phyloP scores from a whole-genome alignment of 805 yeast species.

The Metschnikowia rubicola region DNA sequence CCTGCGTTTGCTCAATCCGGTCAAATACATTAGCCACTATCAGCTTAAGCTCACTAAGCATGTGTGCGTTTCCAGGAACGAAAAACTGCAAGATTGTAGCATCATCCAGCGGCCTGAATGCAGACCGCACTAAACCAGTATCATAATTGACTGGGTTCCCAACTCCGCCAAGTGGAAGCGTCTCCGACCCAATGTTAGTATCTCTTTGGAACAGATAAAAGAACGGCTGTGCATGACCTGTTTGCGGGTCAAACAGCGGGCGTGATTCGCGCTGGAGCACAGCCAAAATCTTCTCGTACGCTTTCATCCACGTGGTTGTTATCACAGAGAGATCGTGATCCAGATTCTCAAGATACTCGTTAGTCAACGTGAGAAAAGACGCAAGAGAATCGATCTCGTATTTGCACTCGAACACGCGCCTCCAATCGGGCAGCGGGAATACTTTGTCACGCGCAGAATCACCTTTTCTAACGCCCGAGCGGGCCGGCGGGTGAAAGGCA shows the following conservation, averaged over 20 bases:
- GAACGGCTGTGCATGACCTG: slow-evolving; percentile 47
- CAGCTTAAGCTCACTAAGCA: slow-evolving; percentile 58
- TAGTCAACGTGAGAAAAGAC: slow-evolving; percentile 70
- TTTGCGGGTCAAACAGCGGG: slow-evolving; percentile 52
- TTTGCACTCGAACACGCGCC: slow-evolving; percentile 79
- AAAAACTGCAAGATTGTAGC: slow-evolving; percentile 77
- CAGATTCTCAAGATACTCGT: slow-evolving; percentile 62
- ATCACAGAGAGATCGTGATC: slow-evolving; percentile 46
- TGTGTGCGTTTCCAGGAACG: slow-evolving; percentile 81
- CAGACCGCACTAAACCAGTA: slow-evolving; percentile 73
- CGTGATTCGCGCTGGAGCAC: slow-evolving; percentile 58
- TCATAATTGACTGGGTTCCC: slow-evolving; percentile 79
- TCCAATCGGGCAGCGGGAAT: slow-evolving; percentile 66
- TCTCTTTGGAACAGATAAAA: slow-evolving; percentile 68
- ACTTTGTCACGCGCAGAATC: slow-evolving; percentile 61
- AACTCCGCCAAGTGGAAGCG: slow-evolving; percentile 70
- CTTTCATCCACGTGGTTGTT: slow-evolving; percentile 52
- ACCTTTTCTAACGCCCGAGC: slow-evolving; percentile 46
- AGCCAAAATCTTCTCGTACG: slow-evolving; percentile 47
- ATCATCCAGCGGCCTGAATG: slow-evolving; percentile 87
- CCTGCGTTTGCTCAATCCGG: slow-evolving; percentile 9
- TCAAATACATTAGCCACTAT: slow-evolving; percentile 23
- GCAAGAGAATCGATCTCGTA: slow-evolving; percentile 87
- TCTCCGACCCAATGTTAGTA: slow-evolving; percentile 76
- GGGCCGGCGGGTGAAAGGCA: slow-evolving; percentile 83